Conservation (phyloP, 805 yeast species). For the Scheffersomyces lignosus region DNA sequence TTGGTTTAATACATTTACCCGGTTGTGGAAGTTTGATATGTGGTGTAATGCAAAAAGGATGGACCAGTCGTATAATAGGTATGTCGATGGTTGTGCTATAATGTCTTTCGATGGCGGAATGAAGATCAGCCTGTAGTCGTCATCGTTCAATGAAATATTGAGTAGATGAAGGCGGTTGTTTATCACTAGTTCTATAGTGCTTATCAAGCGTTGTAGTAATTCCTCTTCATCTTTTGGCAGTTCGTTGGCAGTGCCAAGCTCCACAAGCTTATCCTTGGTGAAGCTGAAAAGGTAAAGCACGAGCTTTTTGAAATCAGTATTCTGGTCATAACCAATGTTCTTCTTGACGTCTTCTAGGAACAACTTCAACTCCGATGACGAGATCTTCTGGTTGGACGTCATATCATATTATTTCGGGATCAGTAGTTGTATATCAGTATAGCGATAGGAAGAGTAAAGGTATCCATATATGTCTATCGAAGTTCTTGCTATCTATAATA, state of each 20-base stretch:
- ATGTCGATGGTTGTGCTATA: constrained; percentile 2
- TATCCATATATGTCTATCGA: too few species aligned
- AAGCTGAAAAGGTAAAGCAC: constrained; percentile 34
- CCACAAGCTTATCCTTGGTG: constrained; percentile 23
- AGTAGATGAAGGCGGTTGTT: constrained; percentile 28
- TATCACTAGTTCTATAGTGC: constrained; percentile 35
- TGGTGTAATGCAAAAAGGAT: constrained; percentile 26
- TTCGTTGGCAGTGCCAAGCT: constrained; percentile 1
- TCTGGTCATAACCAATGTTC: constrained; percentile 28
- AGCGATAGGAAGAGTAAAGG: not conserved
- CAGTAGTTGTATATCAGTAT: constrained; percentile 2
- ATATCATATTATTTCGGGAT: constrained; percentile 1
- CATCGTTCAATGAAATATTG: constrained; percentile 15
- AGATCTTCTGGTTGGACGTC: constrained; percentile 15
- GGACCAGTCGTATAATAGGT: constrained; percentile 31
- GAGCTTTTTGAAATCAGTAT: constrained; percentile 37
- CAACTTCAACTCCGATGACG: constrained; percentile 25
- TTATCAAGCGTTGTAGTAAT: constrained; percentile 21
- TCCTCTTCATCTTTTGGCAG: constrained; percentile 7
- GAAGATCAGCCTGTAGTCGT: constrained; percentile 12
- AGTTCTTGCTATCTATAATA: too few species aligned
- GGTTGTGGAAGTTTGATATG: constrained; percentile 16
- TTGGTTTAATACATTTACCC: constrained; percentile 14
- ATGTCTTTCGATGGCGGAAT: constrained; percentile 1
- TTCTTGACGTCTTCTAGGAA: constrained; percentile 36